Conservation (phyloP, 2,329 filamentous ascomycete genomes). For the Botrytis sinoallii region DNA sequence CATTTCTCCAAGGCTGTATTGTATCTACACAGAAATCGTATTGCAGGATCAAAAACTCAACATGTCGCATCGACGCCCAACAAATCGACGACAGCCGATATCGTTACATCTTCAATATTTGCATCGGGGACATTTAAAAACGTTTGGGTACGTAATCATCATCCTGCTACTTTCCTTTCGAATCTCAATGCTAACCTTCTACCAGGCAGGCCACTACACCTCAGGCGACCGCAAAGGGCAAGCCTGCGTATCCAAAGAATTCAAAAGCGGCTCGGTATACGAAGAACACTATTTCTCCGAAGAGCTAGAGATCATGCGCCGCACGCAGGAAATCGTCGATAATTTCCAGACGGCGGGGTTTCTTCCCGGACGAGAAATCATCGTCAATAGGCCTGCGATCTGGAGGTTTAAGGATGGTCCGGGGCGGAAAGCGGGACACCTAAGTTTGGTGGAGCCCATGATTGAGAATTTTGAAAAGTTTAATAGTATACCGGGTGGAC, state of each 20-base stretch:
- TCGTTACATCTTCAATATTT: not conserved
- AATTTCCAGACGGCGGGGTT: not conserved
- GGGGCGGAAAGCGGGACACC: not conserved
- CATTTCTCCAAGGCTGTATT: not conserved
- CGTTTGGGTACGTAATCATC: slow-evolving; percentile 8
- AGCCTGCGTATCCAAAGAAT: slow-evolving; percentile 16
- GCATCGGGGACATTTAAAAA: slow-evolving; percentile 20
- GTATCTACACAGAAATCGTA: not conserved
- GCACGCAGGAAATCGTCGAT: slow-evolving; percentile 14
- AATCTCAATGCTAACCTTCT: not conserved
- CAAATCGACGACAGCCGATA: not conserved
- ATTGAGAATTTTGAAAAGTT: slow-evolving; percentile 21
- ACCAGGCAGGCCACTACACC: slow-evolving; percentile 1
- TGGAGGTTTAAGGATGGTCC: not conserved
- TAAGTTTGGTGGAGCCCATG: slow-evolving; percentile 15
- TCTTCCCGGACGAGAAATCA: not conserved
- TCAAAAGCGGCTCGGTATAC: slow-evolving; percentile 16
- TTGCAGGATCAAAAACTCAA: not conserved
- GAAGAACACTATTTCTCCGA: slow-evolving; percentile 11
- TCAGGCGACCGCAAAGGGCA: not conserved
- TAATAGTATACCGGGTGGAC: slow-evolving; percentile 19
- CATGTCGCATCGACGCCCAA: not conserved
- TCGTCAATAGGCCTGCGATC: slow-evolving; percentile 12
- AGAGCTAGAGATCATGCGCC: slow-evolving; percentile 7
- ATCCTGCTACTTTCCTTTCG: no score